Conservation (phyloP, 129 eudicot genomes). For the Artemisia tridentata region DNA sequence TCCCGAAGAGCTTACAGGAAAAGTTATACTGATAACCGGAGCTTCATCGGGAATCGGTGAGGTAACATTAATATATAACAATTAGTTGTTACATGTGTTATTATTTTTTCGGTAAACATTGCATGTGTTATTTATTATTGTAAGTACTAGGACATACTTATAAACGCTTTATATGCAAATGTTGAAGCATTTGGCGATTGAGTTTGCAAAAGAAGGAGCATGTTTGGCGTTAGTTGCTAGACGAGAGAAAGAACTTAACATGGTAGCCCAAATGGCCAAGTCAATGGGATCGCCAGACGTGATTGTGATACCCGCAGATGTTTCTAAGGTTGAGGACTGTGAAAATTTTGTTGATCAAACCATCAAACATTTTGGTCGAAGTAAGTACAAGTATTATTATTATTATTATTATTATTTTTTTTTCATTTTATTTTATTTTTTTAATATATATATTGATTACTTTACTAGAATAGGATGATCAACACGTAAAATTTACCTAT, state of each 20-base stretch:
- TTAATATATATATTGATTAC: no score
- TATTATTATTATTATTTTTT: neutral
- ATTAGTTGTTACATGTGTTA: neutral
- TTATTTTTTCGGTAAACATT: neutral
- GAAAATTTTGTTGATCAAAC: slow-evolving; percentile 40
- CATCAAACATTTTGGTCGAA: slow-evolving; percentile 53
- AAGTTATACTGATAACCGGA: slow-evolving; percentile 43
- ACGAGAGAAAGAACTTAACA: slow-evolving; percentile 36
- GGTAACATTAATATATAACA: slow-evolving; percentile 7
- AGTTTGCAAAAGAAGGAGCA: slow-evolving; percentile 56
- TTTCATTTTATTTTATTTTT: no score
- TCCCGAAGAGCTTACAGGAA: slow-evolving; percentile 26
- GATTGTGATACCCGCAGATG: slow-evolving; percentile 42
- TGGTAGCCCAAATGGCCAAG: slow-evolving; percentile 43
- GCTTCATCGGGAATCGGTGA: slow-evolving; percentile 48
- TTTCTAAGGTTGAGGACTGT: slow-evolving; percentile 52
- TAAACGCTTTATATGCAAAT: neutral
- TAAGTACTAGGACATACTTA: neutral
- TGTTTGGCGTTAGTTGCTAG: slow-evolving; percentile 58
- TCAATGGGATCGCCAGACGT: slow-evolving; percentile 59
- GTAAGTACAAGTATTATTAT: slow-evolving; percentile 27
- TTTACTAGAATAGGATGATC: no score
- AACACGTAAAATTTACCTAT: no score
- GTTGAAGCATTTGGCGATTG: slow-evolving; percentile 36
- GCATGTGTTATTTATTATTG: no score